Conservation (phyloP, 1,284 basidiomycete genomes). For the Malassezia sp. region DNA sequence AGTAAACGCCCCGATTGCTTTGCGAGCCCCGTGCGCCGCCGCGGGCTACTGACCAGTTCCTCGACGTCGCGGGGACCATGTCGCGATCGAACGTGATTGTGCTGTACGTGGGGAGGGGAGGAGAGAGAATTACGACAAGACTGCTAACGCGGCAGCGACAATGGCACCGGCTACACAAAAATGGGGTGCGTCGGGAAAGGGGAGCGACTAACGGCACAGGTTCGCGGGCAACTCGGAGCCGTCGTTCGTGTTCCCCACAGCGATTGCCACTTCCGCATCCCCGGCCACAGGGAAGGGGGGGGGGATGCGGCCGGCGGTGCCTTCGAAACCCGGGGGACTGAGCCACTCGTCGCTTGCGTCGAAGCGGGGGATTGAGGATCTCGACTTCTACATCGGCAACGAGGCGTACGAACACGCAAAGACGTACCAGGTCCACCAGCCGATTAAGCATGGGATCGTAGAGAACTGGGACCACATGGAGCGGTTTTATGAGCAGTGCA, state of each 20-base stretch:
- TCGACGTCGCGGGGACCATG: constrained; percentile 22
- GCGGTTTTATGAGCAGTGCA: constrained; percentile 97
- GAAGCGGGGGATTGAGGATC: constrained; percentile 94
- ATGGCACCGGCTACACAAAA: constrained; percentile 95
- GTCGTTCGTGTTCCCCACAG: constrained; percentile 57
- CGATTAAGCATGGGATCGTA: constrained; percentile 94
- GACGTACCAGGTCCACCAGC: constrained; percentile 83
- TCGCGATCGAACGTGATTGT: constrained; percentile 45
- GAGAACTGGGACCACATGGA: constrained; percentile 99
- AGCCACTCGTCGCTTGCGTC: constrained; percentile 53
- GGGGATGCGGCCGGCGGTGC: constrained; percentile 58
- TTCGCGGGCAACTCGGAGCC: constrained; percentile 98
- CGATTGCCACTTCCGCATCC: constrained; percentile 42
- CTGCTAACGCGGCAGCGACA: constrained; percentile 64
- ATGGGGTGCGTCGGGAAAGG: constrained; percentile 66
- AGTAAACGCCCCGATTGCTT: too few relatives aligned
- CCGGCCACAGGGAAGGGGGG: constrained; percentile 21
- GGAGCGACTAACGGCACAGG: constrained; percentile 49
- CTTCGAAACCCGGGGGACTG: constrained; percentile 59
- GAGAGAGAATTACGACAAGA: too few relatives aligned
- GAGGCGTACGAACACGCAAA: constrained; percentile 91
- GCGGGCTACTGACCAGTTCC: neutral
- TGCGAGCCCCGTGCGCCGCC: neutral
- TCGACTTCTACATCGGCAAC: constrained; percentile 99
- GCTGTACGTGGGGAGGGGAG: constrained; percentile 22